These are phyloP conservation scores for Diutina catenulata DNA, from an alignment of 1,139 yeast species.

Conservation along the genomic window DNA sequence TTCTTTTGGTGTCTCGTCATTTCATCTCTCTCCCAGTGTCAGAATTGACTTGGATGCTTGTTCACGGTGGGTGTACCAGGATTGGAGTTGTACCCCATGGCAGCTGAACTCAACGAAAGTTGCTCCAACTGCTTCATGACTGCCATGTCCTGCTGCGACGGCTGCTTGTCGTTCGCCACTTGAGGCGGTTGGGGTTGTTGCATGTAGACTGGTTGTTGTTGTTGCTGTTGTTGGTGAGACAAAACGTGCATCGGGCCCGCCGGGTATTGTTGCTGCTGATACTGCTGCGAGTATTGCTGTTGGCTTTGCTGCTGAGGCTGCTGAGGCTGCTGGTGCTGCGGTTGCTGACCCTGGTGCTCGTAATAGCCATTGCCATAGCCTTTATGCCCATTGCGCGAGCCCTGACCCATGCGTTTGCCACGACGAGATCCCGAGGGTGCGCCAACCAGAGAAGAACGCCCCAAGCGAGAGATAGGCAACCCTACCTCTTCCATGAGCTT, in stretches of 20 bases:
- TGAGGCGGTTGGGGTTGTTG: not conserved
- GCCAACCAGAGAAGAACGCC: slow-evolving; percentile 6
- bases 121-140: slow-evolving; percentile 41
- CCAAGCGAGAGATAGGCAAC: slow-evolving; percentile 27
- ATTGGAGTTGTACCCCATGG: slow-evolving; percentile 35
- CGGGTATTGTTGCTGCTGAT: slow-evolving; percentile 8
- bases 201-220: not conserved
- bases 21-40: too few species aligned
- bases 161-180: slow-evolving; percentile 2
- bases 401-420: not conserved
- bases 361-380: not conserved
- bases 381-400: not conserved
- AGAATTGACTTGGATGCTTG: too few species aligned
- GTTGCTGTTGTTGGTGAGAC: not conserved
- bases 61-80: slow-evolving; percentile 21
- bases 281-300: slow-evolving; percentile 9
- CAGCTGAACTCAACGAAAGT: slow-evolving; percentile 36
- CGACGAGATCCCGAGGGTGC: not conserved
- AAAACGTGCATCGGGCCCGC: slow-evolving; percentile 1
- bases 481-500: slow-evolving; percentile 92
- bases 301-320: slow-evolving; percentile 10
- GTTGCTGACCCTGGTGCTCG: not conserved
- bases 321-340: slow-evolving; percentile 7
- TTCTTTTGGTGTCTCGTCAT: too few species aligned
- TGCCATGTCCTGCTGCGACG: slow-evolving; percentile 18